phyloP scores from a whole-genome alignment of 2,329 filamentous ascomycete species.

The Epicoccum nigrum region DNA sequence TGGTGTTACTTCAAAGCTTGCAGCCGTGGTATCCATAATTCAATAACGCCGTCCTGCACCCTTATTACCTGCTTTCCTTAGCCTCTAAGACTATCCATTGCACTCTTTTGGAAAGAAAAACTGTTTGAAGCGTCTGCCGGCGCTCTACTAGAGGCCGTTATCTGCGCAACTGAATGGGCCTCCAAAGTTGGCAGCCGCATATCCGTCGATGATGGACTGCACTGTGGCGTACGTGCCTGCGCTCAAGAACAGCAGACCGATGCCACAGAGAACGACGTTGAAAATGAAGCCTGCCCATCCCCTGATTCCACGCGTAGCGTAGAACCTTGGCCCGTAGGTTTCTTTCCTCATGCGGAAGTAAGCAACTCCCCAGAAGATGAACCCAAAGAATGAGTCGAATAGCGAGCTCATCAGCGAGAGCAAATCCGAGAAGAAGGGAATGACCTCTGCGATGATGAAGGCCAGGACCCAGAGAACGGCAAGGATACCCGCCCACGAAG shows the following conservation, averaged over 20 bases:
- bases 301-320: constrained; percentile 59
- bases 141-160: constrained; percentile 64
- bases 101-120: not conserved
- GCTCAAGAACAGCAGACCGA: constrained; percentile 80
- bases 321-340: constrained; percentile 62
- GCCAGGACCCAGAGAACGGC: constrained; percentile 80
- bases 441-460: constrained; percentile 90
- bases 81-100: not conserved
- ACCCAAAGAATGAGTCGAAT: constrained; percentile 92
- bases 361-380: constrained; percentile 91
- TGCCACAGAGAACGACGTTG: constrained; percentile 74
- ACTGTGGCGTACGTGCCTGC: constrained; percentile 78
- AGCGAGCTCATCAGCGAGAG: constrained; percentile 81
- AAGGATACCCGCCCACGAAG: constrained; percentile 76
- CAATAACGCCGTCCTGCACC: not conserved
- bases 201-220: constrained; percentile 76
- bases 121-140: no score
- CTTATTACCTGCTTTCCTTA: no score
- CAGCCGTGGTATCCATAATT: not conserved
- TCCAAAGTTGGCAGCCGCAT: constrained; percentile 67
- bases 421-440: constrained; percentile 86
- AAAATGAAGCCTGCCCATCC: constrained; percentile 64
- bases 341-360: constrained; percentile 77
- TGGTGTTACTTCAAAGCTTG: not conserved
- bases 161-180: constrained; percentile 75